Evolutionary conservation across 352 stramenopile species (phyloP).

Genomic region (Pythium grandisporangium): DNA sequence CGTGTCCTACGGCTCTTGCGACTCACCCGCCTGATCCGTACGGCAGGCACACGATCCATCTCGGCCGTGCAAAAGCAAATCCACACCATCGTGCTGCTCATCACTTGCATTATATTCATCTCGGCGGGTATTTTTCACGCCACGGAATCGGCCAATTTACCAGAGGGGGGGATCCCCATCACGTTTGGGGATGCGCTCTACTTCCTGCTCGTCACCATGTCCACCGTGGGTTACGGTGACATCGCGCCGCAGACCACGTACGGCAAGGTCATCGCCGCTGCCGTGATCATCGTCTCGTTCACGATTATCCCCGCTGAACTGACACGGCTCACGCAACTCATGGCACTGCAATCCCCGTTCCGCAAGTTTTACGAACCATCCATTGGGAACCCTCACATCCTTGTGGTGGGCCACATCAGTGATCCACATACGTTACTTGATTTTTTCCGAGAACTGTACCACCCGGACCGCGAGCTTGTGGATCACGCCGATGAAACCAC

Average conservation of each 20-base stretch:
- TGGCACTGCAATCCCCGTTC: slow-evolving; percentile 58
- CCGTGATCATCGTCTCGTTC: slow-evolving; percentile 47
- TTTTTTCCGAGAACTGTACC: slow-evolving; percentile 59
- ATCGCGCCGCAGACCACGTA: slow-evolving; percentile 28
- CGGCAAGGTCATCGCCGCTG: slow-evolving; percentile 29
- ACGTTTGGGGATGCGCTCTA: slow-evolving; percentile 51
- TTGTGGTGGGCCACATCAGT: slow-evolving; percentile 43
- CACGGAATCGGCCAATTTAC: slow-evolving; percentile 26
- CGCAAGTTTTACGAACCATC: slow-evolving; percentile 40
- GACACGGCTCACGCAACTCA: slow-evolving; percentile 37
- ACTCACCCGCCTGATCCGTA: slow-evolving; percentile 36
- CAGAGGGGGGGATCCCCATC: slow-evolving; percentile 14
- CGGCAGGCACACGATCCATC: slow-evolving; percentile 29
- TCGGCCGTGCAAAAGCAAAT: slow-evolving; percentile 61
- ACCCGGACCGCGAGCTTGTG: slow-evolving; percentile 31
- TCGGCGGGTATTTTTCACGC: slow-evolving; percentile 47
- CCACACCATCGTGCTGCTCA: slow-evolving; percentile 50
- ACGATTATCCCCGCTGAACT: slow-evolving; percentile 47
- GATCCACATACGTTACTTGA: slow-evolving; percentile 40
- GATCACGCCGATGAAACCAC: background rate
- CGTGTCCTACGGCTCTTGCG: slow-evolving; percentile 48
- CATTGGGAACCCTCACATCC: slow-evolving; percentile 41
- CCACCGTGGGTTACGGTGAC: slow-evolving; percentile 48
- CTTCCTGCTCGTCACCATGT: slow-evolving; percentile 47
- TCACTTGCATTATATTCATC: slow-evolving; percentile 58